These are phyloP conservation scores for Candida multigemmis DNA, from an alignment of 805 yeast genomes.

Conservation along the genomic window DNA sequence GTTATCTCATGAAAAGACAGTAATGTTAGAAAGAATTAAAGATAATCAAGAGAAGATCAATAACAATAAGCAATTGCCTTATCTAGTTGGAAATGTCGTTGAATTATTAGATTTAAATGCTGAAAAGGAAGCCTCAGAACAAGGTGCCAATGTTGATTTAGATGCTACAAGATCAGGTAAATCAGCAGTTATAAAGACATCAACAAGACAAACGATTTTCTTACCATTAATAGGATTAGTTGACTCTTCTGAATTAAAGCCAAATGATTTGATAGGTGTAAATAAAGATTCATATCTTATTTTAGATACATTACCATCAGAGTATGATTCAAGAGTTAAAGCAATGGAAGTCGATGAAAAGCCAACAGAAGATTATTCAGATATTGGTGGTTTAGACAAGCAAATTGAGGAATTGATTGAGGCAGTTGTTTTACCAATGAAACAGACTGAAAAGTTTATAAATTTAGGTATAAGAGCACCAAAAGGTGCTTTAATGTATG, in stretches of 20 bases:
- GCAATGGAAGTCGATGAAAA: conserved; percentile 99
- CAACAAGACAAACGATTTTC: conserved; percentile 95
- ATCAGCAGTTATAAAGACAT: conserved; percentile 96
- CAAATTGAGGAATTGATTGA: conserved; percentile 97
- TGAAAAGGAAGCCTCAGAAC: conserved; percentile 73
- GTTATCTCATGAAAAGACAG: conserved; percentile 83
- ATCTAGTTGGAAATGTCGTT: conserved; percentile 92
- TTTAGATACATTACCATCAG: conserved; percentile 91
- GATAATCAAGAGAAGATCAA: conserved; percentile 95
- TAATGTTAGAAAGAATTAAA: conserved; percentile 87
- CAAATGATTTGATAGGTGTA: conserved; percentile 97
- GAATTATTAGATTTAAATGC: conserved; percentile 85
- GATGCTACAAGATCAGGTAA: conserved; percentile 89
- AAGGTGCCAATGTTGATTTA: conserved; percentile 91
- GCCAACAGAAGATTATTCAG: conserved; percentile 94
- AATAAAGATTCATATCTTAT: conserved; percentile 93
- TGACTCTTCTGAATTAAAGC: conserved; percentile 83
- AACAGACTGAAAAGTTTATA: conserved; percentile 93
- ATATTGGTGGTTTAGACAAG: conserved; percentile 96
- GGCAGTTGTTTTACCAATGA: conserved; percentile 97
- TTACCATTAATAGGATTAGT: conserved; percentile 93
- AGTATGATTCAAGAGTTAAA: conserved; percentile 94
- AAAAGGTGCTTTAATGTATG: conserved; percentile 39
- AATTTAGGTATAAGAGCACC: conserved; percentile 78
- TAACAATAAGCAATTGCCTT: conserved; percentile 92